Base-by-base conservation (phyloP, 345 rosid genomes). In the Zanthoxylum bungeanum region DNA sequence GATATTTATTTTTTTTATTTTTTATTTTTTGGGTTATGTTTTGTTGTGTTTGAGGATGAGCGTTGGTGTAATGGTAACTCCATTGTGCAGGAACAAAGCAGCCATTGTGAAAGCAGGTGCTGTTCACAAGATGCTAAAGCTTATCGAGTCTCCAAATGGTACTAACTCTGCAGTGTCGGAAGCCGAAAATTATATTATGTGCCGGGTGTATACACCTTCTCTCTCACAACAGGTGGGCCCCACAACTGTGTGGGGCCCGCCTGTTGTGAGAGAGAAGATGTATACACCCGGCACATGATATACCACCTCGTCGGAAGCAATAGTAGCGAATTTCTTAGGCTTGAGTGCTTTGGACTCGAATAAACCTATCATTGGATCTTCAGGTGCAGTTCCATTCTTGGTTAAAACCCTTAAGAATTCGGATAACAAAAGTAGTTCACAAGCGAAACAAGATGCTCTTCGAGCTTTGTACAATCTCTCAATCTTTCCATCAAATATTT, bases 91-190 rank as follows among this genome's bases (percentile, higher is more conserved):
- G 90, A 95, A 95, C 77, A 95, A 95, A 84, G 98, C 98, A 64
- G 97, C 99, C 68, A 91, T 95, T 81, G 96, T 92, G n/a, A 91
- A 95, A 78, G 92, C 98, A 22, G 99, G 99, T 5, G 96, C 98
- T 33, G 90, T 92, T 64, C 99, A 95, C 76, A 92, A 91, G 82
- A 89, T 95, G 96, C 75, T 95, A 51, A 88, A 80, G 88, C 87
- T 95, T 12, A 88, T 92, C 30, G 96, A 91, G 72, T 80, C 87
- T 58, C 84, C 91, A 50, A 68, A 61, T 72, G 79, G 77, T 53
- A 76, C 87, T 19, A 58, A 76, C 53, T 82, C 84, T 22, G 77
- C 75, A 16, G 85, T 92, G 21, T 88, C 97, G 3, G 98, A 92
- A 71, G 98, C 93, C n/a, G n/a, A n/a, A n/a, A n/a, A n/a, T n/a